Evolutionary conservation across 1,284 basidiomycete genomes (phyloP).

Genomic region (Ceratobasidium sp.): DNA sequence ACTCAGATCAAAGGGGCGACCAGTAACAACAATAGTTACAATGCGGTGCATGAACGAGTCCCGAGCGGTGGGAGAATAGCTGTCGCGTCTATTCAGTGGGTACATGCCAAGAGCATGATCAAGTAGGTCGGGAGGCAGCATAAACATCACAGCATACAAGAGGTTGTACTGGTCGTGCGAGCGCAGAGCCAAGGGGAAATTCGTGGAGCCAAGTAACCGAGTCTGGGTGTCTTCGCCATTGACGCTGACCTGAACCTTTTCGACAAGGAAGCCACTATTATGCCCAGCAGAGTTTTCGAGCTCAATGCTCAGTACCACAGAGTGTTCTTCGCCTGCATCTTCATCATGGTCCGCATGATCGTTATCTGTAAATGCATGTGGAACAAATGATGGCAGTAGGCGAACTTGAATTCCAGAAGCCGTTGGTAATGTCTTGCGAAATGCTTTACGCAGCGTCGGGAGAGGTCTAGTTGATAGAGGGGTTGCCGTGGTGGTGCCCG

Average conservation of each 20-base stretch:
- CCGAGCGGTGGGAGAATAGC: slow-evolving; percentile 24
- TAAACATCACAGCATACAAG: slow-evolving; percentile 82
- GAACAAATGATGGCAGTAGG: slow-evolving; percentile 89
- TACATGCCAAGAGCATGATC: slow-evolving; percentile 52
- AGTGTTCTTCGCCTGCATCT: slow-evolving; percentile 74
- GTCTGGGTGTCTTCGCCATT: slow-evolving; percentile 79
- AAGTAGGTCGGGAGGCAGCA: slow-evolving; percentile 66
- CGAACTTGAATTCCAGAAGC: slow-evolving; percentile 85
- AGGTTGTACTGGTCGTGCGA: slow-evolving; percentile 85
- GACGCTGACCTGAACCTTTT: slow-evolving; percentile 75
- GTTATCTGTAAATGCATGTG: slow-evolving; percentile 61
- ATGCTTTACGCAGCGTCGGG: slow-evolving; percentile 80
- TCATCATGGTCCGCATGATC: slow-evolving; percentile 55
- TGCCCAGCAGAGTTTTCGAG: slow-evolving; percentile 72
- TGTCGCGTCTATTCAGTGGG: slow-evolving; percentile 23
- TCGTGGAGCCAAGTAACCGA: slow-evolving; percentile 70
- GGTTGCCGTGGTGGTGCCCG: slow-evolving; percentile 46
- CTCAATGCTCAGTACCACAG: slow-evolving; percentile 86
- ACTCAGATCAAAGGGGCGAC: slow-evolving; percentile 65
- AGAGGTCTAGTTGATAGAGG: slow-evolving; percentile 48
- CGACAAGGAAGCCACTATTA: slow-evolving; percentile 74
- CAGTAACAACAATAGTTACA: slow-evolving; percentile 80
- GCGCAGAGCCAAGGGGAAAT: slow-evolving; percentile 77
- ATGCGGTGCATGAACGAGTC: slow-evolving; percentile 65
- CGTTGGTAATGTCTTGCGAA: slow-evolving; percentile 78